phyloP scores from a whole-genome alignment of 73 alveolate genomes.

The Tetrahymena malaccensis region DNA sequence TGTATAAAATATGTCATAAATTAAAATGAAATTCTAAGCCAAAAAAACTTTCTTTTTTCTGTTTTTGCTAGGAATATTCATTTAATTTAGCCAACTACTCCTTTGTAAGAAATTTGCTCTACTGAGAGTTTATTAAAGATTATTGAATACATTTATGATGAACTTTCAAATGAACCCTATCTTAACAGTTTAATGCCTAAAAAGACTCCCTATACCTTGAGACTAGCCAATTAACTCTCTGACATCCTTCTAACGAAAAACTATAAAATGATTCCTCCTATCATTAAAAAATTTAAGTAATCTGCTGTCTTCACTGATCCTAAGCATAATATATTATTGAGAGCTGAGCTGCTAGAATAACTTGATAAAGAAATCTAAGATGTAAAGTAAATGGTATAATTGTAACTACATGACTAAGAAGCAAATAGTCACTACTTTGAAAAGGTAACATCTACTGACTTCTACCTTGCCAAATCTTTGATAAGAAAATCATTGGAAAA shows the following conservation, averaged over 20 bases:
- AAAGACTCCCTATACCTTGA: not conserved
- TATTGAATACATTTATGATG: not conserved
- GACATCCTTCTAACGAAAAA: not conserved
- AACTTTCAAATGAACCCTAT: not conserved
- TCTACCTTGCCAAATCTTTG: not conserved
- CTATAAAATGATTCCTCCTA: not conserved
- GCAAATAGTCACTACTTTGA: not conserved
- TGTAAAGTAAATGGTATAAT: not conserved
- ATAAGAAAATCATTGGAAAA: not conserved
- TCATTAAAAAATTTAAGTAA: not conserved
- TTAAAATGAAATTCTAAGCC: not conserved
- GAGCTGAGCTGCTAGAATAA: not conserved
- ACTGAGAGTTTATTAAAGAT: not conserved
- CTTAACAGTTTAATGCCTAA: not conserved
- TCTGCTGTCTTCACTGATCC: not conserved
- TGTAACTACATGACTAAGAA: not conserved
- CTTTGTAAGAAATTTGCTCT: not conserved
- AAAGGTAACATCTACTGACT: not conserved
- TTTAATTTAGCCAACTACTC: not conserved
- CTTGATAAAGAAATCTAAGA: not conserved
- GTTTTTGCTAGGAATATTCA: not conserved
- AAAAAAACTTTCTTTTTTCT: not conserved
- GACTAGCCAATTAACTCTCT: not conserved
- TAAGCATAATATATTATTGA: not conserved
- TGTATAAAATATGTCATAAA: not conserved